Percentiles rank a stretch among this genome's conserved stretches.
These are phyloP conservation scores for Barnettozyma sucrosica DNA, from an alignment of 805 yeast species.

Conservation along the genomic window DNA sequence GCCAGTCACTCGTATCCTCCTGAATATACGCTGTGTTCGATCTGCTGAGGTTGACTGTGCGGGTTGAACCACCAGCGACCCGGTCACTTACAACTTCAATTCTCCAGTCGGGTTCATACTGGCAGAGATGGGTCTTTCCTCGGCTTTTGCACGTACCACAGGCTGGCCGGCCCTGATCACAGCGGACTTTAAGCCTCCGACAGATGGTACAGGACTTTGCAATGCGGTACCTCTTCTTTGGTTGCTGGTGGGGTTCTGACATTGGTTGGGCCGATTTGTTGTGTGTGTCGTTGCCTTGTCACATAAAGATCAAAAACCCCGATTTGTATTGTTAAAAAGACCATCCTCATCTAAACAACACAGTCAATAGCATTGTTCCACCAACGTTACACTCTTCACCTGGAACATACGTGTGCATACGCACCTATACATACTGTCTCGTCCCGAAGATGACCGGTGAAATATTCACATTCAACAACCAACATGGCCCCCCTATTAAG, in stretches of 20 bases:
- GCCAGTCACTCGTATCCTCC: not conserved
- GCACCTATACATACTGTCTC: too few relatives aligned
- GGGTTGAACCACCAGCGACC: not conserved
- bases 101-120: constrained; percentile 20
- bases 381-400: not conserved
- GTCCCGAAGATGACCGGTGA: not conserved
- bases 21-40: not conserved
- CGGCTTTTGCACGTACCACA: constrained; percentile 20
- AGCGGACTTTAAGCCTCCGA: constrained; percentile 24
- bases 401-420: too few relatives aligned
- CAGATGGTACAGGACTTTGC: constrained; percentile 22
- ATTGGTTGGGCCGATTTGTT: too few relatives aligned
- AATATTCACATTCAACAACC: not conserved
- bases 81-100: constrained; percentile 3
- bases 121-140: constrained; percentile 15
- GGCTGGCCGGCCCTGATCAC: constrained; percentile 22
- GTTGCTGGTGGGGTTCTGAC: not conserved
- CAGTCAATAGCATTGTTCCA: not conserved
- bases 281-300: too few relatives aligned
- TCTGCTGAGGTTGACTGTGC: not conserved
- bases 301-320: too few relatives aligned
- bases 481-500: constrained; percentile 11
- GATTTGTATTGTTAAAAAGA: too few relatives aligned
- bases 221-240: not conserved
- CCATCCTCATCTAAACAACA: too few relatives aligned